phyloP scores from a whole-genome alignment of 768 basidiomycete species.

The Rhodosporidiobolus odoratus region DNA sequence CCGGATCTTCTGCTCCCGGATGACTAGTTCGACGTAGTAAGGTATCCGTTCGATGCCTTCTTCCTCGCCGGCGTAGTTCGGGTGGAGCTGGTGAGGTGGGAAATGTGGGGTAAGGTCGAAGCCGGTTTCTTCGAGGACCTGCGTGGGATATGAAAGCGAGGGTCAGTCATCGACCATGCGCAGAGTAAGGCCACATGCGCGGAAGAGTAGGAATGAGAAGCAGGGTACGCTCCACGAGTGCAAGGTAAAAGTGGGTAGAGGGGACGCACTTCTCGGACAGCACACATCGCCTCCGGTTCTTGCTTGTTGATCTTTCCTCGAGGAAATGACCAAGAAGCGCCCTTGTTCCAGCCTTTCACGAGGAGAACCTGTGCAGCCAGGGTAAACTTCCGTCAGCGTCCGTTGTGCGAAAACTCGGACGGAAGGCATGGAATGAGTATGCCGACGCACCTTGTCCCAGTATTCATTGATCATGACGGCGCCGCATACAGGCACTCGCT shows the following conservation, averaged over 20 bases:
- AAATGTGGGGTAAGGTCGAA: conserved; percentile 58
- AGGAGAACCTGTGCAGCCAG: conserved; percentile 71
- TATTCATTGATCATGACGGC: conserved; percentile 88
- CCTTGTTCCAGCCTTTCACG: conserved; percentile 96
- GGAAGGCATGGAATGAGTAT: too few species aligned
- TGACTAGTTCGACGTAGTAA: conserved; percentile 74
- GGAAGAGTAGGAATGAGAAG: neutral
- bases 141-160: neutral
- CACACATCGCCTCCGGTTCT: conserved; percentile 76
- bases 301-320: conserved; percentile 99
- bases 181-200: neutral
- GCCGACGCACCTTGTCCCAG: conserved; percentile 79
- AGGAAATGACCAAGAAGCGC: conserved; percentile 97
- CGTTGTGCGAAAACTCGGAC: neutral
- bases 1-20: conserved; percentile 84
- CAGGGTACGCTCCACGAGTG: too few species aligned
- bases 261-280: conserved; percentile 73
- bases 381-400: neutral
- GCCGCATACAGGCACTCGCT: conserved; percentile 91
- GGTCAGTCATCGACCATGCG: neutral
- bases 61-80: conserved; percentile 45
- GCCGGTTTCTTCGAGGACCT: conserved; percentile 97
- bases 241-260: too few species aligned
- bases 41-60: conserved; percentile 49
- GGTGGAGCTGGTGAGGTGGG: conserved; percentile 46